Base-by-base conservation (phyloP, 371 early-diverging fungal genomes). In the Mortierella sp. region DNA sequence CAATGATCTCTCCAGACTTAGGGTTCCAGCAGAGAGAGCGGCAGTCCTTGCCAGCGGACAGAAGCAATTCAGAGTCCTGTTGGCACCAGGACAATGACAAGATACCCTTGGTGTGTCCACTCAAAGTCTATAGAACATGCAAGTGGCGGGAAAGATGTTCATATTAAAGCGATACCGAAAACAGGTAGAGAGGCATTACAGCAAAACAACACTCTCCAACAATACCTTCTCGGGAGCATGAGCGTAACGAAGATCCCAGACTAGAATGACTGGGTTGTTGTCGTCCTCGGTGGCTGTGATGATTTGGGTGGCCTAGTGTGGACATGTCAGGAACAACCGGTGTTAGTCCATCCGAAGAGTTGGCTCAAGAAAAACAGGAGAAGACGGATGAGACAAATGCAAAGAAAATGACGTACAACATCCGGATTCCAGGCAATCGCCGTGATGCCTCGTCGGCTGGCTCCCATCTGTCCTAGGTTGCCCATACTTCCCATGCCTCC, bases 181-280 rank as follows among this genome's bases (percentile, higher is more conserved):
- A n/a, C n/a, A n/a, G n/a, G n/a, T n/a, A n/a, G n/a, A n/a, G n/a
- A n/a, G n/a, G n/a, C n/a, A n/a, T n/a, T n/a, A n/a, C n/a, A n/a
- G n/a, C n/a, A n/a, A n/a, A n/a, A n/a, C n/a, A n/a, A n/a, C n/a
- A n/a, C n/a, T n/a, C n/a, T n/a, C n/a, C n/a, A n/a, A n/a, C n/a
- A n/a, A 46, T 60, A 91, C 89, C 79, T 87, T 89, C 71, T 95
- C 94, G 17, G 98, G 97, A 14, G 96, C 94, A 61, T 92, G 88
- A 8, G 95, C 94, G 70, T 96, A 95, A 61, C 95, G 88, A 68
- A 98, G 86, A 80, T 98, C 97, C 98, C 98, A 98, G 51, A 95
- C 81, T 49, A 91, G 84, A 24, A 98, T 87, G 3, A 89, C 87
- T 11, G 98, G 96, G 64, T 86, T 91, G 57, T 81, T 87, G 66